A percentile compares a stretch with the other conserved stretches of the same genome.
phyloP scores from a whole-genome alignment of 306 rosid species.

The Mucuna pruriens region DNA sequence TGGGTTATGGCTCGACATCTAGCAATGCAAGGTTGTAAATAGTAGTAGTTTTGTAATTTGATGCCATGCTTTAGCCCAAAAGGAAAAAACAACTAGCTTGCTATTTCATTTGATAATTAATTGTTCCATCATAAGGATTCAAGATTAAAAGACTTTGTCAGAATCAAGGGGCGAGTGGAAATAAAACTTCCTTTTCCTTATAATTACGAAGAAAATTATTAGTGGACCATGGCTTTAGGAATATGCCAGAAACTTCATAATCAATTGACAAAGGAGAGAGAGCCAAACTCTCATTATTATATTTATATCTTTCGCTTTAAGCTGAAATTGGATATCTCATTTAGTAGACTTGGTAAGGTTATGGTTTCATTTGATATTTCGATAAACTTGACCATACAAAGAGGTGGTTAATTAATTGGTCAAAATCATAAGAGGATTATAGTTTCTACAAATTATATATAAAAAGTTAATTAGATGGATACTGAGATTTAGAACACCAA shows the following conservation, averaged over 20 bases:
- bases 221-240: slow-evolving; percentile 6
- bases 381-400: not conserved
- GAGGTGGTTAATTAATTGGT: slow-evolving; percentile 23
- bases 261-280: slow-evolving; percentile 10
- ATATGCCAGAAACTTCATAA: slow-evolving; percentile 21
- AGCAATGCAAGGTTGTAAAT: slow-evolving; percentile 11
- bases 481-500: too few species aligned
- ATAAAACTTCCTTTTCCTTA: not conserved
- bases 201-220: not conserved
- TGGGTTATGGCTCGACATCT: not conserved
- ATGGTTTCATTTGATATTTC: not conserved
- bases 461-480: not conserved
- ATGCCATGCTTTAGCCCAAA: not conserved
- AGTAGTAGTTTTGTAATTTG: not conserved
- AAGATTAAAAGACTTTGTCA: not conserved
- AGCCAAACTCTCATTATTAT: not conserved
- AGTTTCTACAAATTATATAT: not conserved
- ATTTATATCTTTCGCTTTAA: not conserved
- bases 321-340: not conserved
- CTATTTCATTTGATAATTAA: not conserved
- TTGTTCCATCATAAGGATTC: not conserved
- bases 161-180: not conserved
- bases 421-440: slow-evolving; percentile 20
- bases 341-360: not conserved
- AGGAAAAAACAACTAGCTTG: not conserved